These are phyloP conservation scores for Myriosclerotinia scirpicola DNA, from an alignment of 2,329 filamentous ascomycete species.

Conservation along the genomic window DNA sequence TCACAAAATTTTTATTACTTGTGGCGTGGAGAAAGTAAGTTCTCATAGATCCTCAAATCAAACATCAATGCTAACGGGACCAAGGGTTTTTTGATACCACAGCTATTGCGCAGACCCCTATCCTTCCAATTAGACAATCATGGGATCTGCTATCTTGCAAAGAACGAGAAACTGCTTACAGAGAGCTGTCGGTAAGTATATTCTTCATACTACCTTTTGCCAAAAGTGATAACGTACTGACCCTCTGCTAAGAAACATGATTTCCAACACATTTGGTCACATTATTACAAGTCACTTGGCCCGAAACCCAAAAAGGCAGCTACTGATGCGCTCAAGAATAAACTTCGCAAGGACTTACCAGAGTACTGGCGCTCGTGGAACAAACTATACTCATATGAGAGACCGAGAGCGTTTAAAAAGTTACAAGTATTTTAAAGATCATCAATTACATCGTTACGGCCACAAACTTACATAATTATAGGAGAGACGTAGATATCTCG, in stretches of 20 bases:
- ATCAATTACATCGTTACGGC: not conserved
- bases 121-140: not conserved
- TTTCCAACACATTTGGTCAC: conserved; percentile 7
- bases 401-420: not conserved
- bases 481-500: conserved; percentile 8
- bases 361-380: conserved; percentile 3
- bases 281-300: not conserved
- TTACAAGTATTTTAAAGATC: not conserved
- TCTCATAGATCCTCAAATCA: not conserved
- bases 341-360: not conserved
- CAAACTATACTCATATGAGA: not conserved
- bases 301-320: not conserved
- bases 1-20: conserved; percentile 5
- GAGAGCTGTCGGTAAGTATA: not conserved
- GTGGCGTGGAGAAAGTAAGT: conserved; percentile 14
- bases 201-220: not conserved
- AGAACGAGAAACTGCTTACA: not conserved
- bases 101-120: conserved; percentile 9
- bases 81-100: conserved; percentile 18
- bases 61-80: not conserved
- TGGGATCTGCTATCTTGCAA: not conserved
- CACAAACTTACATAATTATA: not conserved
- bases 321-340: not conserved
- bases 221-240: not conserved
- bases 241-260: not conserved